Base-by-base conservation (phyloP, 2,329 filamentous ascomycete genomes). In the Calonectria honghensis region DNA sequence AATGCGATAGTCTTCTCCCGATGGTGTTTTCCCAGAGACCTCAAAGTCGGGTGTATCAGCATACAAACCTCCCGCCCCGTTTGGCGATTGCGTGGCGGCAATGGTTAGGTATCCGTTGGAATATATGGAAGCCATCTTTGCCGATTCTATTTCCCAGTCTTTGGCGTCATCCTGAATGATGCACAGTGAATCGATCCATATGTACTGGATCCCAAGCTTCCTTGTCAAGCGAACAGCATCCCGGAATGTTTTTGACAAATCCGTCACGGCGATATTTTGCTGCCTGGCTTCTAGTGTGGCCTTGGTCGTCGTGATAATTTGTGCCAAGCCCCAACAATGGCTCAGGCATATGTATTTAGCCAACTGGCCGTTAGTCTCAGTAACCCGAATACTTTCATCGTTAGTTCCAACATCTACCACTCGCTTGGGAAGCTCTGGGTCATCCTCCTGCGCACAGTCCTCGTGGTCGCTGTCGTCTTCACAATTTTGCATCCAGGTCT, bases 151-250 rank as follows among this genome's bases (percentile, higher is more conserved):
- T 37, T 78, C 67, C 77, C 76, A 78, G 57, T 80, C 79, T 9
- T 66, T 27, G 7, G 24, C 29, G 45, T 74, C 71, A 37, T 79
- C 78, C 45, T 80, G 78, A n/a, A 80, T 70, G 32, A 80, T 80
- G 63, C 78, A 78, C 2, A 77, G 54, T 0, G 74, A 75, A 41
- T 79, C 77, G 24, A 79, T 78, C 77, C 78, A 80, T 6, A 80
- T 32, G 50, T 81, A 81, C 0, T 27, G 51, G 35, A 79, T 64
- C 1, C 70, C 57, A 1, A 79, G 67, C 14, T 67, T 45, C 31
- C 76, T 70, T 0, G 75, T 65, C 2, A 76, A 32, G 5, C 32
- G 24, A 13, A 76, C 39, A 2, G 73, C 75, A 39, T 76, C 73
- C 29, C 48, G 24, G 45, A 76, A 76, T 14, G 72, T 75, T 20